Conservation (phyloP, 208 protist genomes). For the Porcisia deanei region DNA sequence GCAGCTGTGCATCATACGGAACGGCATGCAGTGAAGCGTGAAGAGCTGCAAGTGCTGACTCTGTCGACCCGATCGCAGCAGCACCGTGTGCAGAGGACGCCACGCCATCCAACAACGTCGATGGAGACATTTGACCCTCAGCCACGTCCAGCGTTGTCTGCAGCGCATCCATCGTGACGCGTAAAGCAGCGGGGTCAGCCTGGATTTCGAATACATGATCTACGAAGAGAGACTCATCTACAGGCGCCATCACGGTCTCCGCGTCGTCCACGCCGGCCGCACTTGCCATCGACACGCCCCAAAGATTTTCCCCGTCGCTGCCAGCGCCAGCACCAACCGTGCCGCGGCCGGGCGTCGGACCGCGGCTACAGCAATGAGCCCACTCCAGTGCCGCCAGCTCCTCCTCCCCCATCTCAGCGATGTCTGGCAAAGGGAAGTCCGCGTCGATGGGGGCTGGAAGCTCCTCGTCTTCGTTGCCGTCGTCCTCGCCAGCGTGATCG, state of each 20-base stretch:
- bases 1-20: conserved; percentile 25
- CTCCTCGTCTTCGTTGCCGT: conserved; percentile 16
- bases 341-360: not conserved
- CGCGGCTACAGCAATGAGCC: conserved; percentile 30
- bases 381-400: conserved; percentile 37
- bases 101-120: not conserved
- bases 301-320: not conserved
- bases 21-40: conserved; percentile 5
- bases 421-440: conserved; percentile 55
- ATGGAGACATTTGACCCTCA: not conserved
- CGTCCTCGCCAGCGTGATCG: conserved; percentile 9
- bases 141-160: conserved; percentile 9
- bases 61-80: not conserved
- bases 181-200: conserved; percentile 37
- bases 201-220: conserved; percentile 62
- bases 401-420: conserved; percentile 51
- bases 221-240: conserved; percentile 68
- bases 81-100: not conserved
- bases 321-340: conserved; percentile 5
- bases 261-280: conserved; percentile 14
- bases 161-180: conserved; percentile 37
- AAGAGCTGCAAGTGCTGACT: conserved; percentile 1
- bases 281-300: conserved; percentile 7
- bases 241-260: conserved; percentile 54
- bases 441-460: conserved; percentile 53